Percentiles rank a stretch among this genome's conserved stretches.
These are phyloP conservation scores for Tylopilus subfusipes DNA, from an alignment of 768 basidiomycete genomes.

Conservation along the genomic window DNA sequence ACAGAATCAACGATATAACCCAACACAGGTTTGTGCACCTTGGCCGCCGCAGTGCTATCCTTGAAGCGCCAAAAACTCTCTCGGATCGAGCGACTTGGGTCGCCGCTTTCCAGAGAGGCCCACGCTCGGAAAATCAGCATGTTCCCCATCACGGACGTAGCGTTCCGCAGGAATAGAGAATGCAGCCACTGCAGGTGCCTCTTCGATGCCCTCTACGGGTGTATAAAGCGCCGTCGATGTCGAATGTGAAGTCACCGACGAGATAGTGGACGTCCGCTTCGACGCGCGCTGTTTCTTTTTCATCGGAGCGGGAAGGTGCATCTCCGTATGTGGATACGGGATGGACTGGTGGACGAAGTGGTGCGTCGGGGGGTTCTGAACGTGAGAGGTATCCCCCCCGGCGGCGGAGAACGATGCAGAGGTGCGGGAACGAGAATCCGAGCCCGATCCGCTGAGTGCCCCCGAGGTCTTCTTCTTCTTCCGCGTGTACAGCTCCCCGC, in stretches of 20 bases:
- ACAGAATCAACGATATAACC: not conserved
- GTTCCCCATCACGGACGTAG: conserved; percentile 27
- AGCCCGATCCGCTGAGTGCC: conserved; percentile 39
- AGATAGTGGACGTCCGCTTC: conserved; percentile 34
- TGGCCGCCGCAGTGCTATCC: not conserved
- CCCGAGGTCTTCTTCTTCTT: conserved; percentile 33
- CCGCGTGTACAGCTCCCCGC: conserved; percentile 51
- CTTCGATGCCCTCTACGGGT: conserved; percentile 33
- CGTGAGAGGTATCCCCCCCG: conserved; percentile 17
- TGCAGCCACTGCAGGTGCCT: conserved; percentile 17
- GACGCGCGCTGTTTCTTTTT: conserved; percentile 21
- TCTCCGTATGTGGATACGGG: conserved; percentile 27
- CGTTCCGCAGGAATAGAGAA: conserved; percentile 31
- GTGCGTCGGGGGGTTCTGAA: conserved; percentile 25
- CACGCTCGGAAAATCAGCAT: conserved; percentile 35
- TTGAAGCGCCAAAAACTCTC: conserved; percentile 37
- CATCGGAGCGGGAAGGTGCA: conserved; percentile 22
- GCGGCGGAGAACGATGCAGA: conserved; percentile 46
- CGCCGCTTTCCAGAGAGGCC: conserved; percentile 34
- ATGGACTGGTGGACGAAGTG: conserved; percentile 24
- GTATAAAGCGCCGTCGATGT: conserved; percentile 42
- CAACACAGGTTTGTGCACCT: not conserved
- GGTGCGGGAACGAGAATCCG: conserved; percentile 61
- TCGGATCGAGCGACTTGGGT: conserved; percentile 37
- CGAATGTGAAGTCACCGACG: conserved; percentile 45